Evolutionary conservation across 768 basidiomycete genomes (phyloP), one percentile per base, ranked within the genome.

Genomic region (Lactarius evosmus): DNA sequence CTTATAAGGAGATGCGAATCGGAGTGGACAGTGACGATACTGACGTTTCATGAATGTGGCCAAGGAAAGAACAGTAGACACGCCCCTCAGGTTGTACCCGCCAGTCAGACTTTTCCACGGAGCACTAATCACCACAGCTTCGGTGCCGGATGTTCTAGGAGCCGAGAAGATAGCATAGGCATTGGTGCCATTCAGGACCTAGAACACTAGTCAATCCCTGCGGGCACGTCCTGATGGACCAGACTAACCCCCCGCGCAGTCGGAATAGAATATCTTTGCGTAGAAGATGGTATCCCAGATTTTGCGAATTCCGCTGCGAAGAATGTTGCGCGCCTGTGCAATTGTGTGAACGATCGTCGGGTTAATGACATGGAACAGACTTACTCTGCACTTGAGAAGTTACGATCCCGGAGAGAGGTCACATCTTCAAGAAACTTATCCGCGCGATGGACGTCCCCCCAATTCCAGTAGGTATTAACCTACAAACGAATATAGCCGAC

Each of bases 401-500:
- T 92, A 32, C 73, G 72, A 58, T 83, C 83, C 52, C 81, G 79
- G 30, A 94, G 73, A 12, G 68, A 71, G 71, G 91, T 91, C 51
- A 98, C 73, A 55, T 85, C 78, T 14, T 79, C 83, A 1, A 97
- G 80, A 71, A 91, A 92, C n/a, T 71, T 69, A 74, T 99, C 97
- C 11, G 97, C 94, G 50, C 78, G 76, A 67, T 91, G 88, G 7
- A 98, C 97, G 55, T 98, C 88, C 55, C 78, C 83, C 97, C 96
- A 98, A 69, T 83, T 83, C 87, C 91, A 98, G 72, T 94, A 86
- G 12, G 91, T 93, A 61, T 86, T 91, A 25, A 97, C 95, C 94
- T 98, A 34, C 19, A 19, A 30, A 30, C 9, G 29, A 56, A 60
- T 2, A 38, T 30, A 22, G 9, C 60, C 22, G 61, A 38, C 9